These are phyloP conservation scores for Hyaloscypha finlandica DNA, from an alignment of 495 filamentous ascomycete genomes.

Conservation along the genomic window DNA sequence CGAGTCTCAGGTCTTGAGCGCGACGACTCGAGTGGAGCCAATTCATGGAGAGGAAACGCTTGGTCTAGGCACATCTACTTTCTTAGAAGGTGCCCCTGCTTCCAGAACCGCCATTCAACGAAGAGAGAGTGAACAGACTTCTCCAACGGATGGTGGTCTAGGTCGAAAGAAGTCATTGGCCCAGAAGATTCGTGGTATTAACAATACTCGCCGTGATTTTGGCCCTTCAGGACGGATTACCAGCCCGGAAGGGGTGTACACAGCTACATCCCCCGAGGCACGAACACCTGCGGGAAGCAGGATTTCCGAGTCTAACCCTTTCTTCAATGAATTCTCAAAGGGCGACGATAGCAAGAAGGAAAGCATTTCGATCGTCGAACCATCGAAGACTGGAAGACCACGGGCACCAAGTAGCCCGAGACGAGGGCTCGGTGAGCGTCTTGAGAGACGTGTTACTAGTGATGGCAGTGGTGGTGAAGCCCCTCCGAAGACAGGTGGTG, in stretches of 20 bases:
- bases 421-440: constrained; percentile 39
- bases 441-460: constrained; percentile 72
- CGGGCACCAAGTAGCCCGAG: constrained; percentile 65
- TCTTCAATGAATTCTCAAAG: constrained; percentile 81
- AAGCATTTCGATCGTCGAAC: constrained; percentile 56
- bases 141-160: constrained; percentile 60
- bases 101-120: constrained; percentile 80
- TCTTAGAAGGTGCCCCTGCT: constrained; percentile 92
- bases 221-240: constrained; percentile 53
- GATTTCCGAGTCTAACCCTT: constrained; percentile 68
- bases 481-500: constrained; percentile 48
- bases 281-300: constrained; percentile 41
- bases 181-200: constrained; percentile 76
- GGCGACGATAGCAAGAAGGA: constrained; percentile 69
- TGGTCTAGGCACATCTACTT: constrained; percentile 92
- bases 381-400: constrained; percentile 38
- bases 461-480: constrained; percentile 48
- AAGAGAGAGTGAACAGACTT: constrained; percentile 63
- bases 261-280: constrained; percentile 42
- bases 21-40: constrained; percentile 57
- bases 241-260: constrained; percentile 48
- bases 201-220: constrained; percentile 52
- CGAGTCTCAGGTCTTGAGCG: constrained; percentile 52
- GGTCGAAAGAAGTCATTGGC: constrained; percentile 91
- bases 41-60: constrained; percentile 82